These are phyloP conservation scores for Camellia lanceoleosa DNA, from an alignment of 148 eudicot species.

Conservation along the genomic window DNA sequence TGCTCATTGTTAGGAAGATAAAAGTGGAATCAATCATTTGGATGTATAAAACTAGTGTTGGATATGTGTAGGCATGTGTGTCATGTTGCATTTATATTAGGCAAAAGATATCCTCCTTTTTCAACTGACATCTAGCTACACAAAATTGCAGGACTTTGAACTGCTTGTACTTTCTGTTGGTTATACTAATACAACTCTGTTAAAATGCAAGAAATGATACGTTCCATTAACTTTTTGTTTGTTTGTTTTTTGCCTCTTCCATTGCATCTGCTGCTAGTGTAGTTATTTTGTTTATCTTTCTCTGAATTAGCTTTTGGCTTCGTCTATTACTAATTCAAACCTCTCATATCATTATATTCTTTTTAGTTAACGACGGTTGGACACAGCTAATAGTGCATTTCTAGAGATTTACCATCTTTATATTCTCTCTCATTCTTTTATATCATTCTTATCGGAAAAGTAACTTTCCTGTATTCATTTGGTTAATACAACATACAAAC, in stretches of 20 bases:
- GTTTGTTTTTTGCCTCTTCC: neutral
- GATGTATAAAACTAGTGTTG: no score
- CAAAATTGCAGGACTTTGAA: neutral
- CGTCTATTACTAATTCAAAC: neutral
- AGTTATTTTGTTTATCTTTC: neutral
- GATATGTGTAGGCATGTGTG: no score
- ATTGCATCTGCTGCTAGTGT: neutral
- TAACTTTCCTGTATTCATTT: slow-evolving; percentile 19
- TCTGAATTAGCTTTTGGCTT: neutral
- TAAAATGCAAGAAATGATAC: no score
- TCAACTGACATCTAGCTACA: neutral
- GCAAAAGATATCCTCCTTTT: neutral
- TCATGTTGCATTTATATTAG: neutral
- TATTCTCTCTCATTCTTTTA: slow-evolving; percentile 9
- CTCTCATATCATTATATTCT: neutral
- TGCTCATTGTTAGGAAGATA: no score
- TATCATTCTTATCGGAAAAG: slow-evolving; percentile 92
- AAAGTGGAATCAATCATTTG: no score
- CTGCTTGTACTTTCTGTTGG: neutral
- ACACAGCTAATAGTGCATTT: neutral
- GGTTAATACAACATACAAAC: neutral
- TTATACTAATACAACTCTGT: no score
- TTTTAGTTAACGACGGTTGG: neutral
- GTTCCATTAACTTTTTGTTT: neutral
- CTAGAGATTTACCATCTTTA: neutral